Evolutionary conservation across 2,329 filamentous ascomycete genomes (phyloP), one percentile per base, ranked within the genome.

Genomic region (Gaeumannomyces sp.): DNA sequence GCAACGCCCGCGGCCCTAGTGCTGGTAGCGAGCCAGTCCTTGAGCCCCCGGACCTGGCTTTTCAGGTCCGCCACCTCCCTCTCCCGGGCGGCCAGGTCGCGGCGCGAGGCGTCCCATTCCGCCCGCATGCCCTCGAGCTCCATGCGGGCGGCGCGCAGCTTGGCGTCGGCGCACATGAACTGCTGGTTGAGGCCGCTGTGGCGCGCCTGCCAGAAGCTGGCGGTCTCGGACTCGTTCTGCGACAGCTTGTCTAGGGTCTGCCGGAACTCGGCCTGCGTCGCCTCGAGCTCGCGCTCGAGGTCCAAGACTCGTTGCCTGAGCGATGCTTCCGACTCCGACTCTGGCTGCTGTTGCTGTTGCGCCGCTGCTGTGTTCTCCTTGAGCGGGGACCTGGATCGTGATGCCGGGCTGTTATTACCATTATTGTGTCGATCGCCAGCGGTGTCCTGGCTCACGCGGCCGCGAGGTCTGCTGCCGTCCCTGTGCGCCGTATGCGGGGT

Each of bases 11-110:
- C 85, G 62, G 82, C 79, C 38, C 87, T 79, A 13, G 88, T 90
- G 67, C 84, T 85, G 28, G 82, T 85, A 70, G 89, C 90, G 65
- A 92, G 88, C 78, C 85, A 91, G 69, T 87, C 86, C 79, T 92
- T 92, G 66, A 92, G 77, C 2, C 87, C 88, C 13, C 85, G 75
- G 0, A 91, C 81, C 74, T 91, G 89, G 3, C 79, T 78, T 64
- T 83, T 76, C 66, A 89, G 75, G 61, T 78, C 77, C 28, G 78
- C 75, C 4, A 85, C 79, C 74, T 89, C 85, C 29, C 83, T 82
- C 64, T 89, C 85, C n/a, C 78, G 77, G 63, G 76, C 77, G 22
- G 76, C 74, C 14, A 84, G 69, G 67, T 83, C 78, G 8, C 76
- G 75, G 67, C 79, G 76, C 62, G 83, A 73, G 66, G 77, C 74